These are phyloP conservation scores for Mycena albidolilacea DNA, from an alignment of 768 basidiomycete species.

Conservation along the genomic window DNA sequence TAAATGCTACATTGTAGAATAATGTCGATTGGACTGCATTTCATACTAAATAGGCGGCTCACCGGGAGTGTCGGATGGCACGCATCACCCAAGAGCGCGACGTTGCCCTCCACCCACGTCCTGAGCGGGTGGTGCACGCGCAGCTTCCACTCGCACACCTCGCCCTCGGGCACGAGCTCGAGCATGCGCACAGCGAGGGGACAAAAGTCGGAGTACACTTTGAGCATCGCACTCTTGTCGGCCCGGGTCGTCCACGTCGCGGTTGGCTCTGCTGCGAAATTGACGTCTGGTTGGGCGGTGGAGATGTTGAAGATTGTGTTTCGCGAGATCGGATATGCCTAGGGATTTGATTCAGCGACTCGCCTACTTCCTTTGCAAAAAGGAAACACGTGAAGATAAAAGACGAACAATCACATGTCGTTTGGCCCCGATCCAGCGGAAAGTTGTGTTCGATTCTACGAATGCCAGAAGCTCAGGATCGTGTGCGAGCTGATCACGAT, in stretches of 20 bases:
- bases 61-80: conserved; percentile 48
- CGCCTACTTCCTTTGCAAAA: too few species aligned
- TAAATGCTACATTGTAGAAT: conserved; percentile 17
- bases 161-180: conserved; percentile 51
- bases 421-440: conserved; percentile 55
- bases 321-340: conserved; percentile 54
- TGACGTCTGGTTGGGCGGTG: conserved; percentile 53
- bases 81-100: conserved; percentile 54
- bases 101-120: conserved; percentile 53
- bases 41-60: background rate
- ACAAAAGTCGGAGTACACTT: conserved; percentile 53
- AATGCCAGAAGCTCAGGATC: conserved; percentile 53
- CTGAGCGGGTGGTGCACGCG: conserved; percentile 53
- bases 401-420: conserved; percentile 42
- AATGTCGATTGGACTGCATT: background rate
- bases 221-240: conserved; percentile 52
- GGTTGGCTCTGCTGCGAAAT: conserved; percentile 51
- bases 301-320: conserved; percentile 55
- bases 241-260: conserved; percentile 53
- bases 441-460: conserved; percentile 47
- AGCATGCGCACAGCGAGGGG: conserved; percentile 53
- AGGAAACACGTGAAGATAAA: background rate
- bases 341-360: background rate
- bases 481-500: conserved; percentile 45
- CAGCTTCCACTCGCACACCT: conserved; percentile 59